Percentiles rank a stretch among this genome's conserved stretches.
Conservation (phyloP, 1,139 yeast species). For the Taphrina deformans region DNA sequence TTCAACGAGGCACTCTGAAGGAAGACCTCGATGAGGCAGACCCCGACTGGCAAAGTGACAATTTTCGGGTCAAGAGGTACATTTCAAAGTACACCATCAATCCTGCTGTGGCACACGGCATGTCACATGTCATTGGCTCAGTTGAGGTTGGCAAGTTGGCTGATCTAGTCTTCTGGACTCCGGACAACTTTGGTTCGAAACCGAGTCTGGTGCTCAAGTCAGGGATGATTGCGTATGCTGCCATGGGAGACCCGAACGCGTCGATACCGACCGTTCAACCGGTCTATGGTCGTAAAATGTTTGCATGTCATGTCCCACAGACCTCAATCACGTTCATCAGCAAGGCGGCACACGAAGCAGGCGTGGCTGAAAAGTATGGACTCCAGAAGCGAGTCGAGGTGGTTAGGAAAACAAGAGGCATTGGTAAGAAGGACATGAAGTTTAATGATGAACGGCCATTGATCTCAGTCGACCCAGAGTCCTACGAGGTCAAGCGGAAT, state of each 20-base stretch:
- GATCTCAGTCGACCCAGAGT: slow-evolving; percentile 35
- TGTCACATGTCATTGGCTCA: slow-evolving; percentile 33
- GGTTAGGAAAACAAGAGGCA: slow-evolving; percentile 27
- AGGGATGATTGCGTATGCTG: slow-evolving; percentile 34
- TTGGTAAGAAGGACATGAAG: slow-evolving; percentile 35
- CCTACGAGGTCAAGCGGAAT: slow-evolving; percentile 34
- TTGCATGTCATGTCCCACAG: slow-evolving; percentile 34
- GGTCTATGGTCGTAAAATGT: slow-evolving; percentile 32
- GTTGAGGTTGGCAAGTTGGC: slow-evolving; percentile 37
- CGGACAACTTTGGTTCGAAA: slow-evolving; percentile 30
- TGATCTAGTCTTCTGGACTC: slow-evolving; percentile 35
- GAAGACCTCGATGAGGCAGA: slow-evolving; percentile 24
- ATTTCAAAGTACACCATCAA: slow-evolving; percentile 36
- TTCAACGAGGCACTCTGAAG: slow-evolving; percentile 33
- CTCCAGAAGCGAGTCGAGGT: slow-evolving; percentile 34
- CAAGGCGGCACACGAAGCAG: slow-evolving; percentile 26
- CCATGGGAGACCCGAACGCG: slow-evolving; percentile 36
- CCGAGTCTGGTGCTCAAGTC: slow-evolving; percentile 34
- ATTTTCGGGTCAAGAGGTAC: slow-evolving; percentile 37
- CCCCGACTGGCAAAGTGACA: slow-evolving; percentile 30
- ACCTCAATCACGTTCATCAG: slow-evolving; percentile 33
- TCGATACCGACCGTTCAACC: slow-evolving; percentile 37
- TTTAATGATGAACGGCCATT: slow-evolving; percentile 31
- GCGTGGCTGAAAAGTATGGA: slow-evolving; percentile 31
- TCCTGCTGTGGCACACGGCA: slow-evolving; percentile 36